These are phyloP conservation scores for Paratinospora sagittata DNA, from an alignment of 164 flowering plant genomes.

Conservation along the genomic window DNA sequence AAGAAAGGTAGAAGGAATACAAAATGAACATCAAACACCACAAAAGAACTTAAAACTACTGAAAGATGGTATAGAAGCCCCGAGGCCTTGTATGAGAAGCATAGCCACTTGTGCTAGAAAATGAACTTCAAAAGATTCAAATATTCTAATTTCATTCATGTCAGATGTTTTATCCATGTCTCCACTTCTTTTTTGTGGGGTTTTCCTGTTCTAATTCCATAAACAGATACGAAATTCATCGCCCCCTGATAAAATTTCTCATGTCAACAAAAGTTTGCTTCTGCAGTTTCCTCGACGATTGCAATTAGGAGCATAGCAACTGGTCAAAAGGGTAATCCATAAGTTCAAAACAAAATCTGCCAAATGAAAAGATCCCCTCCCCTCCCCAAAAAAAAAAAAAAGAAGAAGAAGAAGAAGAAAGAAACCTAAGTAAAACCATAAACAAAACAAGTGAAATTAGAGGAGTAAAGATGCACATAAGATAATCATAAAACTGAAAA, in stretches of 20 bases:
- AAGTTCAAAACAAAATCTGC: constrained; percentile 9
- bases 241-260: not conserved
- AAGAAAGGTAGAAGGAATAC: not conserved
- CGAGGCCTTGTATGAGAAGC: not conserved
- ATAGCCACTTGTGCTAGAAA: not conserved
- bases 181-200: not conserved
- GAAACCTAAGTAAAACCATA: not conserved
- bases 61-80: not conserved
- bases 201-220: not conserved
- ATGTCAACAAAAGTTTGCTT: not conserved
- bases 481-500: not conserved
- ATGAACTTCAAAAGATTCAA: not conserved
- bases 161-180: not conserved
- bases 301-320: not conserved
- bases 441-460: not conserved
- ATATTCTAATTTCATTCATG: not conserved
- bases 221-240: not conserved
- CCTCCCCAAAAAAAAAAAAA: no score
- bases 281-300: not conserved
- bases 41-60: not conserved
- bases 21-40: not conserved
- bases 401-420: not conserved
- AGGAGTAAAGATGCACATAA: not conserved
- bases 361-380: not conserved
- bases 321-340: not conserved